These are phyloP conservation scores for Chernovozyma aurita DNA, from an alignment of 1,139 yeast species.

Conservation along the genomic window DNA sequence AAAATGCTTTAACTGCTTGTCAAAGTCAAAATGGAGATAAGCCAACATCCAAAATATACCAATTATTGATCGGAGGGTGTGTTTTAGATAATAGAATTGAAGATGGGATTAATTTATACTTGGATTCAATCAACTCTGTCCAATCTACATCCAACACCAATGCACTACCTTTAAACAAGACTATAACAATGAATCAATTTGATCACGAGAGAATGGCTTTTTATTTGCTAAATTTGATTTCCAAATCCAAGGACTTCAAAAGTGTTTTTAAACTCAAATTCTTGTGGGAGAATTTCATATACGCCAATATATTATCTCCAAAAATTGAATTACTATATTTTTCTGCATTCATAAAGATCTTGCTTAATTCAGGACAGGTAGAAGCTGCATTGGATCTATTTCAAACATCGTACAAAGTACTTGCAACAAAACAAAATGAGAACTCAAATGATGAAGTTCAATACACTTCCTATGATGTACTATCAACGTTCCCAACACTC, in stretches of 20 bases:
- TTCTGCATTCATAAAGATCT: slow-evolving; percentile 19
- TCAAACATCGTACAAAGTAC: slow-evolving; percentile 8
- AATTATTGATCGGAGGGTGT: slow-evolving; percentile 1
- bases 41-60: not conserved
- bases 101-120: slow-evolving; percentile 1
- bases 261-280: slow-evolving; percentile 15
- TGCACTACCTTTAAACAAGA: not conserved
- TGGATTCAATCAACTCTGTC: not conserved
- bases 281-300: slow-evolving; percentile 17
- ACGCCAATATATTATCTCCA: slow-evolving; percentile 1
- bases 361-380: slow-evolving; percentile 22
- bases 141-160: not conserved
- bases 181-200: not conserved
- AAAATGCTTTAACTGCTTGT: not conserved
- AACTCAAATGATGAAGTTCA: not conserved
- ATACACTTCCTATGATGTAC: slow-evolving; percentile 3
- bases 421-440: not conserved
- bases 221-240: not conserved
- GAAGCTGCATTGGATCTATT: slow-evolving; percentile 20
- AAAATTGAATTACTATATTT: slow-evolving; percentile 15
- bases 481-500: slow-evolving; percentile 13
- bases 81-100: not conserved
- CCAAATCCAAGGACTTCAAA: slow-evolving; percentile 5
- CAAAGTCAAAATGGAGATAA: not conserved
- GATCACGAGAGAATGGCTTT: slow-evolving; percentile 2